Conservation (phyloP, 1,284 basidiomycete species). For the Papiliotrema nemorosa region DNA sequence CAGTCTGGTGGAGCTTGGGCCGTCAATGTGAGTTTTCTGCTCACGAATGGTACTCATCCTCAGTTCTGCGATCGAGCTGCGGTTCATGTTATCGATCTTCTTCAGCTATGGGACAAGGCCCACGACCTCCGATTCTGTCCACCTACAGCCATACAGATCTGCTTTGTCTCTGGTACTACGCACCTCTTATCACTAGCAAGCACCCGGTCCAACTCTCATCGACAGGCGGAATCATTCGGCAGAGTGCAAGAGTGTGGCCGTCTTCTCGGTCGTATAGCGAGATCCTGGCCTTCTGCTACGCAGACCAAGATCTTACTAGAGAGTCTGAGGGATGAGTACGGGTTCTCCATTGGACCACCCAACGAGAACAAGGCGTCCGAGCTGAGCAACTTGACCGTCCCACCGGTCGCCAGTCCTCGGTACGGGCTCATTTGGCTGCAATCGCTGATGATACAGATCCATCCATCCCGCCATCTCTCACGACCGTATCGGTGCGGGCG, state of each 20-base stretch:
- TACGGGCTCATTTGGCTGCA: neutral
- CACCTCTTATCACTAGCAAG: slow-evolving; percentile 25
- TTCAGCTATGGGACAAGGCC: slow-evolving; percentile 57
- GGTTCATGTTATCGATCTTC: slow-evolving; percentile 60
- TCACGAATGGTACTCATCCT: neutral
- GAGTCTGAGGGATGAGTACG: slow-evolving; percentile 21
- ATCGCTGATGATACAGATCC: no score
- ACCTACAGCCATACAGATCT: slow-evolving; percentile 61
- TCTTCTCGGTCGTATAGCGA: slow-evolving; percentile 20
- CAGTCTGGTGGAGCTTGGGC: slow-evolving; percentile 50
- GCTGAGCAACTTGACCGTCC: no score
- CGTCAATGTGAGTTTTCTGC: slow-evolving; percentile 11
- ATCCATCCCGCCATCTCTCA: no score
- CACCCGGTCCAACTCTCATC: slow-evolving; percentile 13
- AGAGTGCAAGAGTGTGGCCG: slow-evolving; percentile 21
- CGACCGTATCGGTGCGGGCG: no score
- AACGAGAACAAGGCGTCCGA: neutral
- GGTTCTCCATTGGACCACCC: slow-evolving; percentile 3
- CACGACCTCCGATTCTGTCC: slow-evolving; percentile 62
- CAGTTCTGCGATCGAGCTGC: slow-evolving; percentile 62
- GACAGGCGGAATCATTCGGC: slow-evolving; percentile 13
- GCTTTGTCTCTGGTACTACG: slow-evolving; percentile 62
- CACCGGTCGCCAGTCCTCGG: neutral
- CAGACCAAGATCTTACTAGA: slow-evolving; percentile 18
- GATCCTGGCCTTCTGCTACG: slow-evolving; percentile 23